Base-by-base conservation (phyloP, 2,329 filamentous ascomycete species). In the Blastomyces emzantsi region DNA sequence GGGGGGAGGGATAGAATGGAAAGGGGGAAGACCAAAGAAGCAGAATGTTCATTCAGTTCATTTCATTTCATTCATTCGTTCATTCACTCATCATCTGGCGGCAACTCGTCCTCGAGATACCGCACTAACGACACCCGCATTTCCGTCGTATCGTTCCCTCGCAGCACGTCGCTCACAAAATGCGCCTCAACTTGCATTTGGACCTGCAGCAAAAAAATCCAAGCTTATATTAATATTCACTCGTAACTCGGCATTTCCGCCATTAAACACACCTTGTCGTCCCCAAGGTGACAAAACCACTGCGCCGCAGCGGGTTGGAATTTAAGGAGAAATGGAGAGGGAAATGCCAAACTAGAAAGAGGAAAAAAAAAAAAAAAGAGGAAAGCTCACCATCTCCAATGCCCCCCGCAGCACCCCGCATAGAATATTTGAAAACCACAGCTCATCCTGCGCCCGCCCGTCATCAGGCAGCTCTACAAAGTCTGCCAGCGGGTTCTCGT, bases 161-260 rank as follows among this genome's bases (percentile, higher is more conserved):
- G 86, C 65, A 99, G 81, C 41, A 96, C 84, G 75, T 99, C 94
- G 75, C 90, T 97, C 72, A 96, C 89, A 74, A 97, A 99, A 73
- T 96, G 92, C 57, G 91, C 91, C 74, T 99, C 93, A 3, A 97
- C 92, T 77, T 97, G 94, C 91, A 97, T 96, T 83, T 97, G 93
- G 28, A 89, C 85, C 86, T 87, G 69, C 17, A 41, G 33, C 47
- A 51, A 4, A 55, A 30, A 49, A n/a, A 67, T 64, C 66, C 64
- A 51, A 59, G 64, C 56, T 17, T 30, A 41, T 39, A 19, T 45
- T 45, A 45, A 43, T n/a, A 51, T 51, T 51, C 9, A 36, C 9
- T 64, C 39, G 54, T 30, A 30, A 13, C 9, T 59, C 19, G 43
- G 36, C 11, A 45, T 19, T 39, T 39, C 33, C n/a, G 15, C 25